Evolutionary conservation across 768 basidiomycete species (phyloP).

Genomic region (Tricholoma bakamatsutake): DNA sequence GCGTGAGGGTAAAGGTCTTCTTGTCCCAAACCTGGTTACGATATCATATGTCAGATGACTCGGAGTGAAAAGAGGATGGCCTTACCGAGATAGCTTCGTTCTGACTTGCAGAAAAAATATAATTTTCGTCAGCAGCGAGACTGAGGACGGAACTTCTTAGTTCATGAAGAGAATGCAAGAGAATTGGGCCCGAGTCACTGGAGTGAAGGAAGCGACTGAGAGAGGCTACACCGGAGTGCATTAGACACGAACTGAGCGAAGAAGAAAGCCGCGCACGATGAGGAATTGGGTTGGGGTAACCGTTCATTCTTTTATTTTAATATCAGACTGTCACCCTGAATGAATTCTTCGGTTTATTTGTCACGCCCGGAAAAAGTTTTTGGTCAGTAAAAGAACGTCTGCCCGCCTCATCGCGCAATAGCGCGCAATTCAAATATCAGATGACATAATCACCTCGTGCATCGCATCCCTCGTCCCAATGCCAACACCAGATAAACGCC

Average conservation of each 20-base stretch:
- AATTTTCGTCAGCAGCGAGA: conserved; percentile 61
- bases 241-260: conserved; percentile 1
- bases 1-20: conserved; percentile 58
- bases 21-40: conserved; percentile 78
- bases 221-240: conserved; percentile 36
- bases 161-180: conserved; percentile 69
- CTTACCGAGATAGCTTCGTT: conserved; percentile 69
- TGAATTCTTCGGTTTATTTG: neutral
- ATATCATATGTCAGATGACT: neutral
- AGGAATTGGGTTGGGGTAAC: conserved; percentile 3
- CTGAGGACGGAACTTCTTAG: conserved; percentile 66
- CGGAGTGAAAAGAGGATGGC: neutral
- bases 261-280: conserved; percentile 15
- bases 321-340: no score
- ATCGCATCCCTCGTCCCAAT: no score
- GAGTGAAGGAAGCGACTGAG: conserved; percentile 51
- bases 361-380: no score
- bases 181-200: conserved; percentile 35
- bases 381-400: no score
- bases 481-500: neutral
- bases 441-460: no score
- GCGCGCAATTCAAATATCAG: no score
- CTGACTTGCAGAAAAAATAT: conserved; percentile 84
- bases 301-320: neutral
- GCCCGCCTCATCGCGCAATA: no score